Base-by-base conservation (phyloP, 2,329 filamentous ascomycete genomes). In the Colletotrichum brevisporum region DNA sequence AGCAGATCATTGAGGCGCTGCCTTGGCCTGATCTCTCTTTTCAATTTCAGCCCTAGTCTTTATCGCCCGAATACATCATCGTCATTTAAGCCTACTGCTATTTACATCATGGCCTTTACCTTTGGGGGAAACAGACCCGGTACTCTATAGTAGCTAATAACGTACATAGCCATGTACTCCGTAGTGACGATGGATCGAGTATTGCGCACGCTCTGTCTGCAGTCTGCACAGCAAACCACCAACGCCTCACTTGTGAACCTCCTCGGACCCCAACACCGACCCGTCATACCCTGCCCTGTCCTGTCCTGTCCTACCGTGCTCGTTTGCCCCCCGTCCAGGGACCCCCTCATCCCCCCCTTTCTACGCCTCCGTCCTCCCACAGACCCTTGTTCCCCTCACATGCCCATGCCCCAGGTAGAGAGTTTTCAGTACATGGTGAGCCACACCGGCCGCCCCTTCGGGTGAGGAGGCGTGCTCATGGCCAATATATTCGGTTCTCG, bases 1-100 rank as follows among this genome's bases (percentile, higher is more conserved):
- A 67, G 67, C 50, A 67, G 67, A 57, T 53, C 52, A 70, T 68
- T 68, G 67, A 70, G 67, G 63, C 67, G 63, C 54, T 63, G 39
- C 53, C 62, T 61, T 60, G 51, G 56, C 45, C 26, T 56, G 51
- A 48, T 24, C 39, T 60, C 39, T 47, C 31, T 55, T 18, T 41
- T 61, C 67, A 69, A 60, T 67, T 41, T 69, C 51, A 61, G 43
- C 62, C 64, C 51, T 53, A 47, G 43, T 10, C 27, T 51, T 31
- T 47, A 45, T 45, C 39, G 16, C 39, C 51, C 36, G 45, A 52
- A 62, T 24, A 52, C 67, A 36, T 51, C 62, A 52, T 60, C 45
- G 24, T 45, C 52, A 58, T 56, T 41, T 55, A 36, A 10, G 8
- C 5, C 27, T 9, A 31, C 8, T 9, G 27, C 27, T 9, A 36